Base-by-base conservation (phyloP, 2,329 filamentous ascomycete genomes). In the Simplicillium sp. region DNA sequence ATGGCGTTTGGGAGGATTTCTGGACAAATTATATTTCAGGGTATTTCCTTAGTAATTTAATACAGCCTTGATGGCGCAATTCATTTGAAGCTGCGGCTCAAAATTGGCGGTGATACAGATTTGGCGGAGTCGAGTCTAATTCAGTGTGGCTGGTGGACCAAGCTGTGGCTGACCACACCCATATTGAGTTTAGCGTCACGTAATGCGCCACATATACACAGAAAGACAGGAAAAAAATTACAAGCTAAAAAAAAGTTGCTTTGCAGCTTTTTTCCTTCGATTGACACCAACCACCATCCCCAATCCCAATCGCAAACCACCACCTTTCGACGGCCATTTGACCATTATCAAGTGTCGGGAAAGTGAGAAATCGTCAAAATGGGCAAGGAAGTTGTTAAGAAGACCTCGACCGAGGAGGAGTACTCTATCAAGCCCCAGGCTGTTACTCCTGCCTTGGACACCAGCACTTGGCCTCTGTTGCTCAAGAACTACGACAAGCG, bases 401-500 rank as follows among this genome's bases (percentile, higher is more conserved):
- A 45, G 34, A 35, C 45, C 54, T 67, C 70, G 20, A 25, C 20
- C 59, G 81, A 84, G 60, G 75, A 77, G 56, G 84, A 90, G 57
- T 87, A 86, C 64, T 75, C 77, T 64, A 96, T 98, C 72, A 95
- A 96, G 80, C 92, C 92, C 42, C 82, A 94, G 73, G 81, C 84
- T 56, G 71, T 77, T 51, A 80, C 82, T 56, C 85, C 88, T 51
- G 70, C 79, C 45, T 73, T 94, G 55, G 82, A 94, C 67, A 94
- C 87, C 54, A 89, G 83, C 71, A 77, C 81, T 62, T 96, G 88
- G 87, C 92, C 92, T 55, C 73, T 97, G 57, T 75, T 97, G 56
- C 76, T 97, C 58, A 94, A 94, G 73, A 94, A 96, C 71, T 97
- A 94, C 70, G 85, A 88, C 66, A 86, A 89, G 61, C 73, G 87